Percentiles rank a stretch among this genome's conserved stretches.
phyloP scores from a whole-genome alignment of 2,329 filamentous ascomycete genomes.

The Talaromyces sp. region DNA sequence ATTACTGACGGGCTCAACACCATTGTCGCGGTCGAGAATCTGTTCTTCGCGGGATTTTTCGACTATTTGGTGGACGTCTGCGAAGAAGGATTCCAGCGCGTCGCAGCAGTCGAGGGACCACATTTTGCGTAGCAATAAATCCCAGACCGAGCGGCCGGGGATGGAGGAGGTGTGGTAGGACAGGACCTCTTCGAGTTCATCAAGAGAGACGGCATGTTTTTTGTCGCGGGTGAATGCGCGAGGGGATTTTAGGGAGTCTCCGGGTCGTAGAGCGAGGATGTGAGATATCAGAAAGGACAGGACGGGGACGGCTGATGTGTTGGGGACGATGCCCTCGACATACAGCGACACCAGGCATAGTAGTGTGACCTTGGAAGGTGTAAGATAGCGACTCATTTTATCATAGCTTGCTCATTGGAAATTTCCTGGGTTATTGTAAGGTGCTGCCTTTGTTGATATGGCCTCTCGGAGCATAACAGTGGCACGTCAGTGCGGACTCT shows the following conservation, averaged over 20 bases:
- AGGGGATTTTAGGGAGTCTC: constrained; percentile 24
- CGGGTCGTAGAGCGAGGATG: constrained; percentile 51
- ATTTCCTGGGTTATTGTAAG: neutral
- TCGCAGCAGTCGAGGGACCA: constrained; percentile 84
- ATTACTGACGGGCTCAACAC: constrained; percentile 47
- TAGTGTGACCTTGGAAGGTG: constrained; percentile 82
- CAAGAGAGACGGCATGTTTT: constrained; percentile 39
- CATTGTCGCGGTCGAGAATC: constrained; percentile 55
- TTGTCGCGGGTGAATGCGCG: constrained; percentile 29
- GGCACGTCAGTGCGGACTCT: neutral
- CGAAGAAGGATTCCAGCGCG: constrained; percentile 74
- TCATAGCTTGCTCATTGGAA: neutral
- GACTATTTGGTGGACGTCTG: constrained; percentile 57
- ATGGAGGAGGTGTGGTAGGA: constrained; percentile 51
- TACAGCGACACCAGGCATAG: constrained; percentile 81
- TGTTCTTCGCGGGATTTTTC: constrained; percentile 62
- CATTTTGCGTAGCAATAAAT: constrained; percentile 74
- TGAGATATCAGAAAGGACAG: constrained; percentile 77
- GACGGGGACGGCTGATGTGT: constrained; percentile 68
- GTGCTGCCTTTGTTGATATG: neutral
- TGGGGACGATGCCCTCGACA: constrained; percentile 66
- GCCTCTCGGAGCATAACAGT: neutral
- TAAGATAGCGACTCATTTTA: constrained; percentile 75
- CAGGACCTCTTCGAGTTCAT: constrained; percentile 50
- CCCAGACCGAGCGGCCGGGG: constrained; percentile 81